phyloP scores from a whole-genome alignment of 768 basidiomycete genomes.

The Boletus coccyginus region DNA sequence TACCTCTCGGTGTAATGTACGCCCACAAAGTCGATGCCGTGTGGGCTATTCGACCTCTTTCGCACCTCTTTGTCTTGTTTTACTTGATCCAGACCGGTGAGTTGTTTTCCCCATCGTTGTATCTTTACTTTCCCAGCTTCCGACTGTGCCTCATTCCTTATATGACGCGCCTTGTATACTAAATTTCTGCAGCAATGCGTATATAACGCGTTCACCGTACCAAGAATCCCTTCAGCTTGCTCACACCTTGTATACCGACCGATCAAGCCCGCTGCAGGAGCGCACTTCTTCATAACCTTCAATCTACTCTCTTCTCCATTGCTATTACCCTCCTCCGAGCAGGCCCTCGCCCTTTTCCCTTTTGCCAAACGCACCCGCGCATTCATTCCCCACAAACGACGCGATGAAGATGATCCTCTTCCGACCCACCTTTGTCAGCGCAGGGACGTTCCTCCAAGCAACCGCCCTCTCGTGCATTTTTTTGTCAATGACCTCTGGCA shows the following conservation, averaged over 20 bases:
- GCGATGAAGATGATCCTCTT: conserved; percentile 24
- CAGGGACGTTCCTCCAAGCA: conserved; percentile 1
- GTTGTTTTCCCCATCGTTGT: too few species aligned
- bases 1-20: too few species aligned
- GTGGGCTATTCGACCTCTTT: too few species aligned
- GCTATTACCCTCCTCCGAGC: conserved; percentile 4
- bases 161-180: conserved; percentile 19
- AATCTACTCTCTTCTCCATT: not conserved
- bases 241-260: not conserved
- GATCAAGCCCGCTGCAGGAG: not conserved
- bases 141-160: not conserved
- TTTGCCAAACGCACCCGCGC: not conserved
- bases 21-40: too few species aligned
- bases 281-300: too few species aligned
- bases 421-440: conserved; percentile 18
- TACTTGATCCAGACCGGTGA: too few species aligned
- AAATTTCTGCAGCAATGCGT: not conserved
- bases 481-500: conserved; percentile 9
- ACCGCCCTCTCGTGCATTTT: conserved; percentile 11
- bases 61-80: too few species aligned
- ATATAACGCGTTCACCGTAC: conserved; percentile 3
- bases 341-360: conserved; percentile 12
- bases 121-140: too few species aligned
- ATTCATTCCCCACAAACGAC: not conserved
- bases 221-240: not conserved